Base-by-base conservation (phyloP, 441 rosid genomes). In the Geranium incanum region DNA sequence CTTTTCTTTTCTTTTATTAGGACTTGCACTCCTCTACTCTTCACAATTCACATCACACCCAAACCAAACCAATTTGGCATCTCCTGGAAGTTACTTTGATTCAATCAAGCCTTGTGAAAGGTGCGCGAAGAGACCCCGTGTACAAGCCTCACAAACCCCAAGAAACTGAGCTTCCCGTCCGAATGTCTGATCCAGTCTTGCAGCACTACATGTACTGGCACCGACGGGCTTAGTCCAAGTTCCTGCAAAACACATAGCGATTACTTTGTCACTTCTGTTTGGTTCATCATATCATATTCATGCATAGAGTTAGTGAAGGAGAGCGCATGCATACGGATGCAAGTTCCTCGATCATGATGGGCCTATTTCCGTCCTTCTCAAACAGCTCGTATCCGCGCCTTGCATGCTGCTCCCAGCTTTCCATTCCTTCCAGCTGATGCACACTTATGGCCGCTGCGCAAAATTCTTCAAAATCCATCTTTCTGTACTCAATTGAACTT, bases 141-240 rank as follows among this genome's bases (percentile, higher is more conserved):
- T 82, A 94, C 74, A 82, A 94, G 67, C 75, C 89, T 94, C 68
- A 92, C 84, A 77, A 89, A 94, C 11, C 99, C 97, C 12, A 85
- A 90, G 82, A 90, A 92, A 78, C 99, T 94, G 50, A 94, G 89
- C 84, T 94, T 90, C 76, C 99, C 99, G 71, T 94, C 99, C 0
- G 81, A 72, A 72, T 90, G 97, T 71, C 97, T 84, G 70, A 94
- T 85, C 97, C 99, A 94, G 75, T 94, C 97, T 36, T 86, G 83
- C 50, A 94, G 89, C 77, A 92, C 95, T 0, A 87, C 85, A 57
- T 92, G 95, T 59, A 92, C 94, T 2, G 99, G 99, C 36, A 94
- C 83, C 0, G 95, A 81, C 50, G 97, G 95, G 59, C 91, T 89
- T 71, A 94, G 92, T 8, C 97, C 97, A 43, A 94, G 96, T 80